phyloP scores from a whole-genome alignment of 2,329 filamentous ascomycete species.

The Fusarium sarcochroum region DNA sequence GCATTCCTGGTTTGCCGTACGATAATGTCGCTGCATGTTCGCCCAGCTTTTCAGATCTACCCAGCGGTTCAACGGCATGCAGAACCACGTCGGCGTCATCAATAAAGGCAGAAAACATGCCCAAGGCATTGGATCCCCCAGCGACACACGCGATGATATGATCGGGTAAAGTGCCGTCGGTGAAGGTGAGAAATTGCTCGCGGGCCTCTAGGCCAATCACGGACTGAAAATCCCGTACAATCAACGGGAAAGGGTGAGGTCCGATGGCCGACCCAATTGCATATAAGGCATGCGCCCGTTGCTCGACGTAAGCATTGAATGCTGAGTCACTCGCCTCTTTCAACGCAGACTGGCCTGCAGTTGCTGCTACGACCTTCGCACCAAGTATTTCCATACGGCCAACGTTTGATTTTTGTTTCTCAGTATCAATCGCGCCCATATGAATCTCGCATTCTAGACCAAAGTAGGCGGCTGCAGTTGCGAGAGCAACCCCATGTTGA shows the following conservation, averaged over 20 bases:
- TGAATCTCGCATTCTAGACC: conserved; percentile 14
- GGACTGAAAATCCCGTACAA: conserved; percentile 22
- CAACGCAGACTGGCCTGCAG: conserved; percentile 9
- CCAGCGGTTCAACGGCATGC: conserved; percentile 1
- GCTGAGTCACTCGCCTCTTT: conserved; percentile 22
- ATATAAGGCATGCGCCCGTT: conserved; percentile 2
- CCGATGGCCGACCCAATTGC: conserved; percentile 17
- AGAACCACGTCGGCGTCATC: not conserved
- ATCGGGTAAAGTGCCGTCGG: not conserved
- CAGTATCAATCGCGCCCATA: conserved; percentile 7
- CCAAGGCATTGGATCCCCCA: conserved; percentile 16
- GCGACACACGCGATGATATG: conserved; percentile 21
- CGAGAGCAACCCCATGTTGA: conserved; percentile 20
- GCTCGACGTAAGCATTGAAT: conserved; percentile 7
- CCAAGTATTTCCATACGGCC: conserved; percentile 16
- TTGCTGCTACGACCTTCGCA: not conserved
- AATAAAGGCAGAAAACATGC: conserved; percentile 11
- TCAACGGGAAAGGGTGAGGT: conserved; percentile 14
- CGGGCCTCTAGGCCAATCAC: conserved; percentile 13
- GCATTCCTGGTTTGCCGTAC: not conserved
- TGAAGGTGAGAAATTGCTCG: conserved; percentile 3
- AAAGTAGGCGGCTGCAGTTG: conserved; percentile 15
- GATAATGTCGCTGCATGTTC: conserved; percentile 19
- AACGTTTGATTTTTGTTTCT: conserved; percentile 23
- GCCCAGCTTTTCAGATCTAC: not conserved